Base-by-base conservation (phyloP, 495 filamentous ascomycete species). In the Xylaria flabelliformis region DNA sequence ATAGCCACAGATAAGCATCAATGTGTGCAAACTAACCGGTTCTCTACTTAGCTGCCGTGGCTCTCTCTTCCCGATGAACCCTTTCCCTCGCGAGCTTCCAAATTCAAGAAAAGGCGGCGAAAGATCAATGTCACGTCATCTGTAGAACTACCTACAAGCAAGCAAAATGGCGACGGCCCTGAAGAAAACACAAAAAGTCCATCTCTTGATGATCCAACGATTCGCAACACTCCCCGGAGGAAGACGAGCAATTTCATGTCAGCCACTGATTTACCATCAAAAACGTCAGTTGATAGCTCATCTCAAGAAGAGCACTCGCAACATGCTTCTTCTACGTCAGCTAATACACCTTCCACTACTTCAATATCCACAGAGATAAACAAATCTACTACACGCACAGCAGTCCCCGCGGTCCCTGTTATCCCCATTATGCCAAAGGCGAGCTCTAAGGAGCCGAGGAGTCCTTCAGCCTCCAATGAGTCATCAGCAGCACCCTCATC, bases 11-110 rank as follows among this genome's bases (percentile, higher is more conserved):
- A 29, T n/a, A 26, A 6, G 8, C 48, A 53, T 21, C 36, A 13
- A 4, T 39, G 19, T 32, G 2, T 42, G 19, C 4, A 29, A 55
- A 46, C 75, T 83, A 68, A 82, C 50, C 26, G 12, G 19, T 61
- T 59, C 36, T 24, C 65, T 44, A 26, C 72, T 32, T 74, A 93
- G 90, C 83, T 97, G 3, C 94, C 94, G 13, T 97, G 94, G 94
- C 84, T 91, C n/a, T 97, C 94, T 34, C 84, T 86, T 42, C 89
- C 91, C 3, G 89, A 91, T 29, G 74, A 80, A 19, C 79, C 87
- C 4, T 97, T 96, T 77, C 93, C 94, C 34, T 78, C 79, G 1
- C 83, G 83, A 71, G 73, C 79, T 6, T 59, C 80, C 39, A 82
- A 74, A 75, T 75, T 78, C 53, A 80, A 72, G 67, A 80, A 75